Conservation (phyloP, 2,329 filamentous ascomycete species). For the Anisogramma anomala region DNA sequence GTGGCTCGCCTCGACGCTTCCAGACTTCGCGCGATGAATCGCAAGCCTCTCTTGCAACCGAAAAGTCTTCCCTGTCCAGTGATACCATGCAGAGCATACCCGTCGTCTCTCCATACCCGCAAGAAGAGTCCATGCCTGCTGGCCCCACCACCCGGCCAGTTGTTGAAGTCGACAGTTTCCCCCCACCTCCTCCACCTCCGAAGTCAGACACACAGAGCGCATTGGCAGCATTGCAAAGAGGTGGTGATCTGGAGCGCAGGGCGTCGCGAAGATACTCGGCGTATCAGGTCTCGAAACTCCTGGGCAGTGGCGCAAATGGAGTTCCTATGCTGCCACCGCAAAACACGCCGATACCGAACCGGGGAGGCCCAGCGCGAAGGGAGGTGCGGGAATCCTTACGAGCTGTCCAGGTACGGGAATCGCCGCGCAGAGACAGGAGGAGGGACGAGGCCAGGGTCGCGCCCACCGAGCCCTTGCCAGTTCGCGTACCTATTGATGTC, state of each 20-base stretch:
- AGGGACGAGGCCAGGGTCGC: constrained; percentile 30
- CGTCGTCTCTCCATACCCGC: constrained; percentile 59
- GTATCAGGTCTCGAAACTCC: constrained; percentile 91
- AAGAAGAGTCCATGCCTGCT: constrained; percentile 40
- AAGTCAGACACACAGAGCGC: constrained; percentile 80
- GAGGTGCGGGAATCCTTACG: constrained; percentile 78
- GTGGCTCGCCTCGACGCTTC: constrained; percentile 38
- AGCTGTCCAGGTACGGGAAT: constrained; percentile 45
- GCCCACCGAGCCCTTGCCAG: constrained; percentile 38
- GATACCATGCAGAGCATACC: constrained; percentile 65
- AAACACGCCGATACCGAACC: constrained; percentile 72
- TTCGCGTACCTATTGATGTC: constrained; percentile 47
- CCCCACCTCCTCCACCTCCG: constrained; percentile 67
- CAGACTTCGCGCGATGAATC: constrained; percentile 40
- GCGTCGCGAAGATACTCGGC: constrained; percentile 90
- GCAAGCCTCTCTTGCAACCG: constrained; percentile 39
- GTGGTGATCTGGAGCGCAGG: constrained; percentile 81
- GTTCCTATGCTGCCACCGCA: constrained; percentile 80
- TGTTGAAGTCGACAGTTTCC: constrained; percentile 52
- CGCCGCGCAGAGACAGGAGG: constrained; percentile 37
- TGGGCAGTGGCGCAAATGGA: constrained; percentile 68
- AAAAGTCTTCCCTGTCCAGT: constrained; percentile 61
- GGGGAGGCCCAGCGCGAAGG: constrained; percentile 66
- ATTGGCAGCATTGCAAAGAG: constrained; percentile 77
- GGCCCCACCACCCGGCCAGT: constrained; percentile 26